A percentile compares a stretch with the other conserved stretches of the same genome.
Evolutionary conservation across 2,329 filamentous ascomycete genomes (phyloP).

Genomic region (Xylariomycetidae sp.): DNA sequence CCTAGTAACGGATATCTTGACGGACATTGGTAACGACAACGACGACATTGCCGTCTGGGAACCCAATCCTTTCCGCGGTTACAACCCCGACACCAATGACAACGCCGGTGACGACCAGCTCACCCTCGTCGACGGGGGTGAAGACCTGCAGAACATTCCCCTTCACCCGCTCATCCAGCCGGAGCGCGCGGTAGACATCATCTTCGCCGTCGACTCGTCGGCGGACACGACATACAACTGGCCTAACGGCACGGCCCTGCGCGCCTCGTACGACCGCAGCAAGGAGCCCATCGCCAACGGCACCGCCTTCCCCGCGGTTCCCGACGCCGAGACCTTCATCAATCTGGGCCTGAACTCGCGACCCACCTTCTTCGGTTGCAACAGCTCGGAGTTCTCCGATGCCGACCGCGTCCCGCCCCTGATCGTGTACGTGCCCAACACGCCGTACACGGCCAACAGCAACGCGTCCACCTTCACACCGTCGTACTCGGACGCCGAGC

Average conservation of each 20-base stretch:
- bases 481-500: slow-evolving; percentile 58
- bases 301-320: slow-evolving; percentile 67
- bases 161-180: slow-evolving; percentile 74
- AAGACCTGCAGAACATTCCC: slow-evolving; percentile 75
- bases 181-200: slow-evolving; percentile 67
- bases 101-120: slow-evolving; percentile 51
- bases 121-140: slow-evolving; percentile 73
- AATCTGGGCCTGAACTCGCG: slow-evolving; percentile 69
- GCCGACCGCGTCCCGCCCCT: slow-evolving; percentile 49
- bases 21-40: slow-evolving; percentile 49
- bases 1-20: slow-evolving; percentile 49
- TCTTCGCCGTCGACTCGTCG: slow-evolving; percentile 76
- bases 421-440: slow-evolving; percentile 83
- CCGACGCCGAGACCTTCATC: slow-evolving; percentile 72
- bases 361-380: slow-evolving; percentile 79
- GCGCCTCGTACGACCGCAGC: slow-evolving; percentile 69
- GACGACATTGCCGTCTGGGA: slow-evolving; percentile 70
- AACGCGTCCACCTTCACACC: slow-evolving; percentile 78
- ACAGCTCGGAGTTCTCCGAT: slow-evolving; percentile 53
- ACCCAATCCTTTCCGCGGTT: slow-evolving; percentile 73
- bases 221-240: slow-evolving; percentile 66
- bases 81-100: slow-evolving; percentile 53
- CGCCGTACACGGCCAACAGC: slow-evolving; percentile 69
- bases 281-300: slow-evolving; percentile 53
- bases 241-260: slow-evolving; percentile 72